Percentiles rank a stretch among this genome's conserved stretches.
Evolutionary conservation across 176 grass and related monocot species (phyloP).

Genomic region (Olyra latifolia): DNA sequence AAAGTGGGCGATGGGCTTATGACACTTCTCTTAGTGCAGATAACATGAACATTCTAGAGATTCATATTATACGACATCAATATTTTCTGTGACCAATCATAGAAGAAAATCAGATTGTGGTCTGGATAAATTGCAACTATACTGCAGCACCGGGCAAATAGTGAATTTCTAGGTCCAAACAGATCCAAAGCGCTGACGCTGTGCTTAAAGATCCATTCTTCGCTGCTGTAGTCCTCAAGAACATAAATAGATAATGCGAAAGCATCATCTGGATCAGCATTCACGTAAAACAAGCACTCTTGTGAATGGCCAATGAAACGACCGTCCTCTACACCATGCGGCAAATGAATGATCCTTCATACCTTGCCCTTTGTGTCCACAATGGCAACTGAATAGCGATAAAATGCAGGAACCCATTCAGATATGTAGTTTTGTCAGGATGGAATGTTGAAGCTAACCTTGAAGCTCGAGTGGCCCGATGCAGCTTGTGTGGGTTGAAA

Average conservation of each 20-base stretch:
- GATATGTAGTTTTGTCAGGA: too few relatives aligned
- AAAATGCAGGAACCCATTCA: constrained; percentile 5
- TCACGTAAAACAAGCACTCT: too few relatives aligned
- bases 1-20: background rate
- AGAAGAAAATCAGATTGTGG: background rate
- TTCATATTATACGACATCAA: too few relatives aligned
- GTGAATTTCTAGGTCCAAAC: background rate
- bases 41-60: background rate
- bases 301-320: too few relatives aligned
- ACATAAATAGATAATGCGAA: too few relatives aligned
- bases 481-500: too few relatives aligned
- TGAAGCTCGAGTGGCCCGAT: too few relatives aligned
- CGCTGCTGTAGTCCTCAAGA: too few relatives aligned
- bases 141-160: background rate
- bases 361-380: background rate
- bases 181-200: background rate
- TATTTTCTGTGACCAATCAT: background rate
- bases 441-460: too few relatives aligned
- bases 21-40: background rate
- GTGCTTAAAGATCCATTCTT: too few relatives aligned
- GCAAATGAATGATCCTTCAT: background rate
- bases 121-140: background rate
- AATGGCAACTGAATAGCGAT: accelerated
- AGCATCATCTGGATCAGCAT: too few relatives aligned
- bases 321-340: too few relatives aligned